Evolutionary conservation across 2,329 filamentous ascomycete species (phyloP), one percentile per base, ranked within the genome.

Genomic region (Colletotrichum phormii): DNA sequence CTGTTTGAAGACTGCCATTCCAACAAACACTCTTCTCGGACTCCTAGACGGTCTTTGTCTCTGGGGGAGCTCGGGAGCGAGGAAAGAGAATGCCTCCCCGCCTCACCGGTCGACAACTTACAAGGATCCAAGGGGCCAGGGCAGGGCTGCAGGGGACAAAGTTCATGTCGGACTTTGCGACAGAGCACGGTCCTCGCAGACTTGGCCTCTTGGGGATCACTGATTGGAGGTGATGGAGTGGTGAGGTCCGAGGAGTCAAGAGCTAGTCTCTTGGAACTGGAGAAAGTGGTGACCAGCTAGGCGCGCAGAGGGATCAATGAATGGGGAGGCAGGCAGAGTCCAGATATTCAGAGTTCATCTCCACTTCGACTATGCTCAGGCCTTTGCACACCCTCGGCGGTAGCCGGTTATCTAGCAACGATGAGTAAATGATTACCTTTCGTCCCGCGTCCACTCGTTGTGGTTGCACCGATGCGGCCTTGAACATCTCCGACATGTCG

Each of bases 61-160:
- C 37, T 6, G 31, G 37, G 13, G 22, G 51, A 11, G 9, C 15
- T 29, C 22, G 24, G 31, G 24, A 5, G 53, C 18, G 42, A 49
- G 18, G 26, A 53, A 18, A 9, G 60, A 24, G 54, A 22, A 35
- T 29, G 15, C 15, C 35, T n/a, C 62, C 64, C 54, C 54, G 37
- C 55, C 42, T 65, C 33, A 11, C 33, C 18, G n/a, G 26, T 15
- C 37, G 37, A 42, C 37, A 8, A 42, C 37, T 42, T 9, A n/a
- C 37, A 71, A 31, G 64, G 68, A 59, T 70, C 46, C 29, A 13
- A 37, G 37, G 37, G 6, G 13, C 37, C 15, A 42, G 24, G 18
- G 49, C 58, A 64, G 59, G 64, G 53, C 64, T 68, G 58, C 53
- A 59, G 63, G 64, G 58, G 33, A 55, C 58, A 9, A 18, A 37